Base-by-base conservation (phyloP, 1,284 basidiomycete species). In the Ustilago xerochloae region DNA sequence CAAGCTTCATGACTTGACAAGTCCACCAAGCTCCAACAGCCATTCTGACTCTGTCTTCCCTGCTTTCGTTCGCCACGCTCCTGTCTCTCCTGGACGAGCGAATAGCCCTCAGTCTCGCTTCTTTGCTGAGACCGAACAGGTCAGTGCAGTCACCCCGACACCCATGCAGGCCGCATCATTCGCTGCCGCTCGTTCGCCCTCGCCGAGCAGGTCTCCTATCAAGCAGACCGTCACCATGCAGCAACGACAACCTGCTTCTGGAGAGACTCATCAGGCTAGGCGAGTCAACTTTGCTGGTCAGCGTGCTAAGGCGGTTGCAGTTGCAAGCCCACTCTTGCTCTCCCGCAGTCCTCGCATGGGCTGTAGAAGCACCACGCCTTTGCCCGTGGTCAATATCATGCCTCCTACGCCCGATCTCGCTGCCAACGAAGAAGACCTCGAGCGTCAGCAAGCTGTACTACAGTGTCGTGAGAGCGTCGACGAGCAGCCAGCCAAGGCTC, bases 331-430 rank as follows among this genome's bases (percentile, higher is more conserved):
- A 0, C 49, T 76, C 5, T 54, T 79, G 51, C 56, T 71, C 29
- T 52, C 54, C 5, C 62, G 54, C 15, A 79, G 75, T 39, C 71
- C 77, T 13, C 62, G 55, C 8, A 30, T 65, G 52, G 50, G 38
- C 6, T 63, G 59, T 38, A 47, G 49, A 22, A 59, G 60, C n/a
- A 45, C 48, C 32, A 58, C 50, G 4, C 63, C 67, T 28, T 63
- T 68, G 45, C 67, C 75, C 12, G 67, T 81, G 2, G 79, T 81
- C 52, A 79, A 76, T 49, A 73, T 81, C 46, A 81, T 81, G 79
- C 79, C 79, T 20, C 79, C 79, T 1, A 81, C 77, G 10, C 79
- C 79, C 1, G 79, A 79, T 32, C 68, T 79, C n/a, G 63, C 39
- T 22, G 53, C 29, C 4, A 64, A 55, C 22, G 58, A 56, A 9